A percentile compares a stretch with the other conserved stretches of the same genome.
Evolutionary conservation across 2,329 filamentous ascomycete species (phyloP).

Genomic region (Monilinia aucupariae): DNA sequence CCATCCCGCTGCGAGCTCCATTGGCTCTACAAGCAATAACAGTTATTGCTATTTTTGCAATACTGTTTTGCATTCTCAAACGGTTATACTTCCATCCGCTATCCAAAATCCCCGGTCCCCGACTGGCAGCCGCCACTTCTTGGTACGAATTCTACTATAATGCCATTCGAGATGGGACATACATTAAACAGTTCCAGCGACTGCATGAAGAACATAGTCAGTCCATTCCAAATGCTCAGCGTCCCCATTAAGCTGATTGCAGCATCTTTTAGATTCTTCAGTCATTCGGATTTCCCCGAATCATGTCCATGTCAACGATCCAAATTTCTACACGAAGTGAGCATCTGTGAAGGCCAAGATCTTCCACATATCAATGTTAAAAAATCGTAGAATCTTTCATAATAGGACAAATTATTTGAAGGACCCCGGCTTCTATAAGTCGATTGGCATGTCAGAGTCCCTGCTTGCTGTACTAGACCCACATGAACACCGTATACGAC

Average conservation of each 20-base stretch:
- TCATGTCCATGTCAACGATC: constrained; percentile 4
- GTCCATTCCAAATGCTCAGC: neutral
- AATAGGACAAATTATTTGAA: neutral
- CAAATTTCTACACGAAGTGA: neutral
- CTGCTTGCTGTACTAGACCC: neutral
- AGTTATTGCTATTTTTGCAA: neutral
- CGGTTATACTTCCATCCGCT: neutral
- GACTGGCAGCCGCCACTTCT: neutral
- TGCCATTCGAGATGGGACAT: neutral
- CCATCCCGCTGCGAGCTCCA: neutral
- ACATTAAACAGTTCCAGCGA: neutral
- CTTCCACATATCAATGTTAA: neutral
- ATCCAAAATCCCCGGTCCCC: neutral
- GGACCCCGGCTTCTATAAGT: neutral
- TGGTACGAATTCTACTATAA: constrained; percentile 9
- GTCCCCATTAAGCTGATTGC: neutral
- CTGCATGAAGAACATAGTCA: neutral
- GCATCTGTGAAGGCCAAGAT: neutral
- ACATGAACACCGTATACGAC: neutral
- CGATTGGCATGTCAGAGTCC: neutral
- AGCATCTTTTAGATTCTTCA: neutral
- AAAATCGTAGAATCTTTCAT: neutral
- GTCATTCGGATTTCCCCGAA: constrained; percentile 2
- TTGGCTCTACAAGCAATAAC: neutral
- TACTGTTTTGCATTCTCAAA: neutral